Percentiles rank a stretch among this genome's conserved stretches.
phyloP scores from a whole-genome alignment of 768 basidiomycete genomes.

The Termitomyces bulborhizus region DNA sequence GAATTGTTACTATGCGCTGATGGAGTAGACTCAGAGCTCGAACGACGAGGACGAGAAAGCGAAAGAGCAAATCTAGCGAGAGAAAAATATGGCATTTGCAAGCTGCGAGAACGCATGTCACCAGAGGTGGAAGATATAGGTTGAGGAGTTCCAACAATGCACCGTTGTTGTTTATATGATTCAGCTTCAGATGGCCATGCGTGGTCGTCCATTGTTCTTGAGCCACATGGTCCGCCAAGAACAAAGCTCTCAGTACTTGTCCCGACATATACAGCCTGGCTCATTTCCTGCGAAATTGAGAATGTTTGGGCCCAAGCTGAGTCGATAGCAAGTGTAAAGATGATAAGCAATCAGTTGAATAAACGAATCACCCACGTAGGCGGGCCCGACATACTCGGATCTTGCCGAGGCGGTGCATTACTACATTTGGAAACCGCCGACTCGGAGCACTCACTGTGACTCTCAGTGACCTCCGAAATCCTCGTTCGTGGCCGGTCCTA shows the following conservation, averaged over 20 bases:
- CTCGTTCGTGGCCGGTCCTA: too few species aligned
- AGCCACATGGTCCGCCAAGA: slow-evolving; percentile 13
- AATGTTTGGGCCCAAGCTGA: neutral
- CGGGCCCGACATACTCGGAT: slow-evolving; percentile 3
- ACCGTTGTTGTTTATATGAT: slow-evolving; percentile 11
- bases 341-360: slow-evolving; percentile 1
- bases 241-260: slow-evolving; percentile 7
- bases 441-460: too few species aligned
- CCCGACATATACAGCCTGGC: neutral
- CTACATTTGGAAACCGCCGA: neutral
- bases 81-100: slow-evolving; percentile 1
- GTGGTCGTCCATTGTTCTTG: slow-evolving; percentile 14
- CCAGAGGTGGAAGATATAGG: slow-evolving; percentile 1
- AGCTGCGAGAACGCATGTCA: slow-evolving; percentile 12
- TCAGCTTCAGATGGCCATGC: slow-evolving; percentile 5
- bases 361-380: neutral
- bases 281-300: neutral
- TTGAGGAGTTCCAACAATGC: neutral
- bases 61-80: slow-evolving; percentile 7
- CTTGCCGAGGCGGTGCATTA: neutral
- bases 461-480: too few species aligned
- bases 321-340: neutral
- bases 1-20: neutral
- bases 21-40: slow-evolving; percentile 10
- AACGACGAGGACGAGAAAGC: slow-evolving; percentile 7